Percentiles rank a stretch among this genome's conserved stretches.
Conservation (phyloP, 1,139 yeast genomes). For the Lodderomyces jiufengensis region DNA sequence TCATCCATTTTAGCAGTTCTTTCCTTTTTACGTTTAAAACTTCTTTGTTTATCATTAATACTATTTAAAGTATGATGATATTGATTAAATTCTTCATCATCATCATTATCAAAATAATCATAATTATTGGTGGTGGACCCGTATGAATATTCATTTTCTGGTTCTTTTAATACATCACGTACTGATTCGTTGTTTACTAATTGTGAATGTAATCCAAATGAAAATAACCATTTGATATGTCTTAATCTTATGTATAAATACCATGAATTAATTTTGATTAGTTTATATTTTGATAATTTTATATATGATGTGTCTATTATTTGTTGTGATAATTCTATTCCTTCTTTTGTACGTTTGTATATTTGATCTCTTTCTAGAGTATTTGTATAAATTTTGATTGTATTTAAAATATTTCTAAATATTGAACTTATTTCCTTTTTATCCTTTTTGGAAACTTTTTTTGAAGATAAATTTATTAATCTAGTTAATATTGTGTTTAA, state of each 20-base stretch:
- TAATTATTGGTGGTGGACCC: conserved; percentile 16
- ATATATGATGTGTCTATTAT: conserved; percentile 46
- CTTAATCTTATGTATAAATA: conserved; percentile 57
- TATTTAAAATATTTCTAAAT: conserved; percentile 56
- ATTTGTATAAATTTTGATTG: conserved; percentile 45
- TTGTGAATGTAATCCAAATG: conserved; percentile 64
- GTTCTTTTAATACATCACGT: conserved; percentile 41
- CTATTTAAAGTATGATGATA: conserved; percentile 18
- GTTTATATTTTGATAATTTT: conserved; percentile 51
- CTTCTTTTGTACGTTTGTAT: conserved; percentile 35
- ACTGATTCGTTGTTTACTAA: conserved; percentile 49
- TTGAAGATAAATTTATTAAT: conserved; percentile 51
- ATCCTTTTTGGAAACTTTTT: conserved; percentile 58
- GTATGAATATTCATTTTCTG: conserved; percentile 34
- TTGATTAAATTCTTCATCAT: conserved; percentile 15
- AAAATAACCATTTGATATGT: conserved; percentile 68
- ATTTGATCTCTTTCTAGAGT: conserved; percentile 35
- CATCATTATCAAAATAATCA: conserved; percentile 12
- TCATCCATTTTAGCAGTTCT: conserved; percentile 31
- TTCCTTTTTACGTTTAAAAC: conserved; percentile 32
- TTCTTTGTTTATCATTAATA: conserved; percentile 29
- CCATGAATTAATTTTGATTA: conserved; percentile 67
- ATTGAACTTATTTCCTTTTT: conserved; percentile 59
- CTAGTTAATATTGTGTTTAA: conserved; percentile 42
- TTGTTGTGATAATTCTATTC: conserved; percentile 36